Percentiles rank a stretch among this genome's conserved stretches.
Conservation (phyloP, 371 early-diverging fungal genomes). For the Actinomucor elegans region DNA sequence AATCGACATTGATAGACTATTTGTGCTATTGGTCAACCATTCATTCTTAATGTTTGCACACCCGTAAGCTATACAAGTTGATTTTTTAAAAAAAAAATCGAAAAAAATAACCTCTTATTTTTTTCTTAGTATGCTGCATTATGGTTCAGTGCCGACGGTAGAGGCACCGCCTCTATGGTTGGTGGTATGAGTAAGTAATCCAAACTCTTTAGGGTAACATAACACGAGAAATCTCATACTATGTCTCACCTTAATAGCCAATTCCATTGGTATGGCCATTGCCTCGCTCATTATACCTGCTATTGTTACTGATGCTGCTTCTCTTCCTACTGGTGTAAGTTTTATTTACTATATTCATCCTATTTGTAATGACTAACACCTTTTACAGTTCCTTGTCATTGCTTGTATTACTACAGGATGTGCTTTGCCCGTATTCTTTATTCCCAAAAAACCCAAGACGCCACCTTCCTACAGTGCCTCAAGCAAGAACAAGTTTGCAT, state of each 20-base stretch:
- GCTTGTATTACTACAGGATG: constrained; percentile 45
- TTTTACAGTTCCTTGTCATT: constrained; percentile 35
- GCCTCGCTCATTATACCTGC: constrained; percentile 41
- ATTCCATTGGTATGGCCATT: constrained; percentile 49
- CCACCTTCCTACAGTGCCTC: constrained; percentile 53
- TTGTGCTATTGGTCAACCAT: constrained; percentile 49
- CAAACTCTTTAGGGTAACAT: background rate
- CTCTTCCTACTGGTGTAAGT: constrained; percentile 31
- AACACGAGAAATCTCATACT: background rate
- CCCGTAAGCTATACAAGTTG: constrained; percentile 42
- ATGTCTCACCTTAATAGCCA: constrained; percentile 23
- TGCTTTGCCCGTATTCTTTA: constrained; percentile 49
- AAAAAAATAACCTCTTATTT: too few relatives aligned
- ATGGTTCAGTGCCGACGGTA: constrained; percentile 44
- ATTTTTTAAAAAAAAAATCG: too few relatives aligned
- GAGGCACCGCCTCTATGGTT: constrained; percentile 41
- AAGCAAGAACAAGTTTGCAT: constrained; percentile 23
- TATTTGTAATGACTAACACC: too few relatives aligned
- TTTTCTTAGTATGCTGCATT: constrained; percentile 40
- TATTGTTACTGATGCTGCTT: constrained; percentile 23
- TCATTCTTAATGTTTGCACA: constrained; percentile 44
- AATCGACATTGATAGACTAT: constrained; percentile 19
- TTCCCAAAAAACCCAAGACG: constrained; percentile 55
- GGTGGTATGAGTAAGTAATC: constrained; percentile 37
- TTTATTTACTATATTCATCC: background rate